Percentiles rank a stretch among this genome's conserved stretches.
These are phyloP conservation scores for Beta vulgaris DNA, from an alignment of 148 eudicot genomes.

Conservation along the genomic window DNA sequence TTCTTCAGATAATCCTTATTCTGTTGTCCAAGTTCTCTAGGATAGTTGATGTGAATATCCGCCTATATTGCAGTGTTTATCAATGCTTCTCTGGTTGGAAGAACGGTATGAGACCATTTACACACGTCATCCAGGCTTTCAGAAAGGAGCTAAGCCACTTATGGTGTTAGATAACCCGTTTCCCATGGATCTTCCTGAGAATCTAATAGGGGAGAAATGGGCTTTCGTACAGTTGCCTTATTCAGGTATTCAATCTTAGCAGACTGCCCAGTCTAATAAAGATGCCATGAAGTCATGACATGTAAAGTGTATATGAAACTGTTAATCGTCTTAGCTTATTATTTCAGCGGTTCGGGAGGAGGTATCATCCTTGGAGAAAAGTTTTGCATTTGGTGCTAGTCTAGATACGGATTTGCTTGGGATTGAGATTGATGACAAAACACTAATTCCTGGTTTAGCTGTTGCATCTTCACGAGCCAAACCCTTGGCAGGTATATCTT, in stretches of 20 bases:
- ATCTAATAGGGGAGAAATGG: slow-evolving; percentile 89
- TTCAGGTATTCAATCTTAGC: slow-evolving; percentile 50
- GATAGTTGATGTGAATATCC: slow-evolving; percentile 6
- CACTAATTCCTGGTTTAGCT: slow-evolving; percentile 91
- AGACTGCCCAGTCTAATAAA: background rate
- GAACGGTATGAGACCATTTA: slow-evolving; percentile 88
- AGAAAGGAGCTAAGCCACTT: slow-evolving; percentile 91
- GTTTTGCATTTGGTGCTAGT: slow-evolving; percentile 64
- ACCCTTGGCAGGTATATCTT: slow-evolving; percentile 75
- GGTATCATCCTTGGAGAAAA: slow-evolving; percentile 49
- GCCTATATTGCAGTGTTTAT: slow-evolving; percentile 58
- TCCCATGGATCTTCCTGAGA: slow-evolving; percentile 93
- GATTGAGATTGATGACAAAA: slow-evolving; percentile 69
- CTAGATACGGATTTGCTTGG: slow-evolving; percentile 89
- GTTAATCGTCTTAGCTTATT: background rate
- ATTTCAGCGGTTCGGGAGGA: slow-evolving; percentile 68
- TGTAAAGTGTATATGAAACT: background rate
- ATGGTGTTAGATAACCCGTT: slow-evolving; percentile 87
- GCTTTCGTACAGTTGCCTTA: slow-evolving; percentile 94
- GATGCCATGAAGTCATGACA: background rate
- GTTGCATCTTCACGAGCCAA: slow-evolving; percentile 86
- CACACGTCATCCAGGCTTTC: slow-evolving; percentile 89
- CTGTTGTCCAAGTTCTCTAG: background rate
- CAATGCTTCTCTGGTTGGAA: slow-evolving; percentile 87
- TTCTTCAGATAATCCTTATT: background rate